A percentile compares a stretch with the other conserved stretches of the same genome.
phyloP scores from a whole-genome alignment of 257 asterid species.

The Solanum lycopersicoides region DNA sequence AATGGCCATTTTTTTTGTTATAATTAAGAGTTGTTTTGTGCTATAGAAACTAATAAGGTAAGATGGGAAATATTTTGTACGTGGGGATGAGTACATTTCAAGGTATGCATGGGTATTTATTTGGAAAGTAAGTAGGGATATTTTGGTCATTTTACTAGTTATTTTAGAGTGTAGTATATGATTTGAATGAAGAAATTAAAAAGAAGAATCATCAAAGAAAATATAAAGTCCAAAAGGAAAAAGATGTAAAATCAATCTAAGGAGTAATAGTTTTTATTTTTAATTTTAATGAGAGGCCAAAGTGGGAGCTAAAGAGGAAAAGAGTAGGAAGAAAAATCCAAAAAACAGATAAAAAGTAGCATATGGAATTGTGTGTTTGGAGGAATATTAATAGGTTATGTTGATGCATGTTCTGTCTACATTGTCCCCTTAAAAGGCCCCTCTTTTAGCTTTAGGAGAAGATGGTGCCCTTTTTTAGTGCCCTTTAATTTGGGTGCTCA shows the following conservation, averaged over 20 bases:
- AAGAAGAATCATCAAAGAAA: conserved; percentile 32
- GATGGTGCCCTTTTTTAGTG: conserved; percentile 33
- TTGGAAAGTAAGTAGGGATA: not conserved
- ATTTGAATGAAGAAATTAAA: conserved; percentile 9
- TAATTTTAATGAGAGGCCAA: conserved; percentile 20
- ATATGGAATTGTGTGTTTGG: conserved; percentile 66
- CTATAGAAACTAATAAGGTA: not conserved
- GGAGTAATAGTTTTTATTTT: conserved; percentile 13
- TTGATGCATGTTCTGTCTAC: conserved; percentile 22
- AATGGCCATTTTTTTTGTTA: not conserved
- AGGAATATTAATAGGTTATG: conserved; percentile 45
- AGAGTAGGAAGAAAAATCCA: conserved; percentile 29
- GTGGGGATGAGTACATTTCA: not conserved
- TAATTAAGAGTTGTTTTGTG: not conserved
- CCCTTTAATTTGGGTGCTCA: conserved; percentile 17
- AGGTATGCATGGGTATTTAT: not conserved
- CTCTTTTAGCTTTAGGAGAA: conserved; percentile 18
- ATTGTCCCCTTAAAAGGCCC: conserved; percentile 26
- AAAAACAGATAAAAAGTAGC: conserved; percentile 36
- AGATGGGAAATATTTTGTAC: not conserved
- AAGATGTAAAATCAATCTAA: conserved; percentile 44
- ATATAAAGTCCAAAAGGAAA: conserved; percentile 52
- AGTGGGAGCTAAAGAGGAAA: conserved; percentile 41
- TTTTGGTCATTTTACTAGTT: not conserved
- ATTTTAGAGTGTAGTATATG: not conserved